Evolutionary conservation across 257 asterid genomes (phyloP), one percentile per base, ranked within the genome.

Genomic region (Nemophila menziesii): DNA sequence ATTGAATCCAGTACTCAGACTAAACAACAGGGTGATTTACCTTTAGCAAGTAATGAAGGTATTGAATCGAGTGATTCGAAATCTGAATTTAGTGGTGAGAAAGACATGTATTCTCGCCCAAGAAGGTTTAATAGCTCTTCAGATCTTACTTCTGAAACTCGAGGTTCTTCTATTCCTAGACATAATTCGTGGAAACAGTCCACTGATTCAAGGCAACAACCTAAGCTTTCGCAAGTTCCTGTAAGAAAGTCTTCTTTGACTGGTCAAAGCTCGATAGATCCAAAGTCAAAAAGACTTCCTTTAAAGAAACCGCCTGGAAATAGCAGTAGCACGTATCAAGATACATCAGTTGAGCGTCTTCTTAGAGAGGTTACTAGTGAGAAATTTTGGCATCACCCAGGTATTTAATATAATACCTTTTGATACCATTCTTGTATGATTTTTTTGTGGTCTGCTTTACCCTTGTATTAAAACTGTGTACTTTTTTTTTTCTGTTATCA

Each of bases 361-460:
- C 52, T 79, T 48, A 93, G 96, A 3, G 99, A 90, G 78, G 99
- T 90, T 72, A 90, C 99, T 46, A 85, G 72, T 63, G 94, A 85
- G 57, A 85, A 75, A 56, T 79, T 90, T 62, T 90, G 99, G 99
- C 84, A 71, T 50, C 82, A 73, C 67, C 93, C 99, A 82, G 96
- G 99, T 85, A 85, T 41, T 20, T 5, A 38, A 22, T 33, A 2
- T 7, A 19, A 26, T 16, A 33, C n/a, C 9, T 44, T 22, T 29
- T 21, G 16, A 38, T 13, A 23, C 12, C 16, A 11, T 12, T 11
- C 14, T 37, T 37, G 5, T 37, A 12, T 37, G 16, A 13, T 39
- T 9, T 12, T 21, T 43, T 4, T 40, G 50, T n/a, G n/a, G n/a
- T n/a, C n/a, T 46, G n/a, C 11, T 49, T 4, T 18, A 43, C 21